Base-by-base conservation (phyloP, 2,329 filamentous ascomycete genomes). In the Xylariaceae sp. region DNA sequence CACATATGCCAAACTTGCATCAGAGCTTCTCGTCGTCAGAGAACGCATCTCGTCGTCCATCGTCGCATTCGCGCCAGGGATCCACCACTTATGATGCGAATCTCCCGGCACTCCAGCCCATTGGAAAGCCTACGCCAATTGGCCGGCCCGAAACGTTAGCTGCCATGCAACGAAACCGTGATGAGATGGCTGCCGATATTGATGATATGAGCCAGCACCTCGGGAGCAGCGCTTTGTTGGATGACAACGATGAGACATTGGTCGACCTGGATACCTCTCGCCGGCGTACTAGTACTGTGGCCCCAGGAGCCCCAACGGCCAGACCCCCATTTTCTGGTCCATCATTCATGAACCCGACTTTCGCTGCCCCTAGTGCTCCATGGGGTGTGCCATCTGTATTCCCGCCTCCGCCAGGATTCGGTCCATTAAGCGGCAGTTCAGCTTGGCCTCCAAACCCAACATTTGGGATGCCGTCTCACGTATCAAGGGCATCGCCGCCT, bases 171-270 rank as follows among this genome's bases (percentile, higher is more conserved):
- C 76, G 77, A 17, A 68, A 53, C 68, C 67, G 41, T n/a, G 41
- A 52, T 59, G 67, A 60, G 63, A 62, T 64, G 63, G 79, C 80
- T 30, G 75, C 78, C 34, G 86, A 88, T 58, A 77, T 91, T 17
- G 90, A 93, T 57, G 84, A 90, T 53, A 76, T 89, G 57, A 88
- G 86, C 63, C 84, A 88, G 61, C 92, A 94, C 67, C 80, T 99
- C 30, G 94, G 94, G 10, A 97, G 93, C 73, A 92, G 91, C 67
- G 94, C 92, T 10, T 79, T 99, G 10, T 79, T 97, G 51, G 88
- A 88, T 62, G 92, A 95, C 69, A 86, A 73, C 68, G 90, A 79
- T 75, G 88, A 78, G 71, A 82, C 74, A 63, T 76, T 78, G 39
- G 72, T 73, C 4, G 74, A 67, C 52, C 76, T 66, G 0, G 61